Evolutionary conservation across 2,329 filamentous ascomycete species (phyloP).

Genomic region (Ophiocordyceps sinensis): DNA sequence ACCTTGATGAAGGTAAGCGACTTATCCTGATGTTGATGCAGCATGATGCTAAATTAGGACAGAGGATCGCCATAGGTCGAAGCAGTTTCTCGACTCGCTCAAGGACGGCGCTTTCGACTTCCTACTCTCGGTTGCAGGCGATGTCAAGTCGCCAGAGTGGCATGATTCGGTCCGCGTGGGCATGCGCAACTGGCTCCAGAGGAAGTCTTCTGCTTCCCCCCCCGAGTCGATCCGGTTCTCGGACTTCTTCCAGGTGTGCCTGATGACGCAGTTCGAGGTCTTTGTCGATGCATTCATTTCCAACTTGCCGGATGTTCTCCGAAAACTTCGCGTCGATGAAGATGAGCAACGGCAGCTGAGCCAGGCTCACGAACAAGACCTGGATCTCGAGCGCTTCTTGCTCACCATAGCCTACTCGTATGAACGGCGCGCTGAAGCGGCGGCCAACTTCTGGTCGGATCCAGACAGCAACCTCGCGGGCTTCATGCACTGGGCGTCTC

Average conservation of each 20-base stretch:
- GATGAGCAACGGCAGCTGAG: slow-evolving; percentile 68
- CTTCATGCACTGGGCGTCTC: slow-evolving; percentile 94
- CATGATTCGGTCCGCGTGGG: slow-evolving; percentile 74
- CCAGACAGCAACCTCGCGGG: slow-evolving; percentile 86
- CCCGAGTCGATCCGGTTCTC: slow-evolving; percentile 56
- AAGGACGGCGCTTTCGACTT: slow-evolving; percentile 90
- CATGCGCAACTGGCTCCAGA: slow-evolving; percentile 68
- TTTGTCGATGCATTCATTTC: slow-evolving; percentile 90
- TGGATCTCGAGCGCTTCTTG: slow-evolving; percentile 78
- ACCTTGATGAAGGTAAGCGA: slow-evolving; percentile 41
- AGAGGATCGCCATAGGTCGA: slow-evolving; percentile 58
- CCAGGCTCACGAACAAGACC: slow-evolving; percentile 49
- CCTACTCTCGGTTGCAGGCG: slow-evolving; percentile 69
- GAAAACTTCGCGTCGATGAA: slow-evolving; percentile 74
- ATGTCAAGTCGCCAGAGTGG: slow-evolving; percentile 70
- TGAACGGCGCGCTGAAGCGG: slow-evolving; percentile 70
- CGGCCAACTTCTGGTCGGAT: slow-evolving; percentile 82
- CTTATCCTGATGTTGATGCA: too few relatives aligned
- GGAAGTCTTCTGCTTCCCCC: slow-evolving; percentile 58
- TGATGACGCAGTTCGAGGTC: slow-evolving; percentile 71
- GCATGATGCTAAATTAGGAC: slow-evolving; percentile 13
- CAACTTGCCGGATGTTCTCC: slow-evolving; percentile 84
- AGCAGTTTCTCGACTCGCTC: slow-evolving; percentile 59
- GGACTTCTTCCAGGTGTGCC: slow-evolving; percentile 52
- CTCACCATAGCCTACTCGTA: slow-evolving; percentile 87